A percentile compares a stretch with the other conserved stretches of the same genome.
Conservation (phyloP, 768 basidiomycete genomes). For the Lactarius deliciosus region DNA sequence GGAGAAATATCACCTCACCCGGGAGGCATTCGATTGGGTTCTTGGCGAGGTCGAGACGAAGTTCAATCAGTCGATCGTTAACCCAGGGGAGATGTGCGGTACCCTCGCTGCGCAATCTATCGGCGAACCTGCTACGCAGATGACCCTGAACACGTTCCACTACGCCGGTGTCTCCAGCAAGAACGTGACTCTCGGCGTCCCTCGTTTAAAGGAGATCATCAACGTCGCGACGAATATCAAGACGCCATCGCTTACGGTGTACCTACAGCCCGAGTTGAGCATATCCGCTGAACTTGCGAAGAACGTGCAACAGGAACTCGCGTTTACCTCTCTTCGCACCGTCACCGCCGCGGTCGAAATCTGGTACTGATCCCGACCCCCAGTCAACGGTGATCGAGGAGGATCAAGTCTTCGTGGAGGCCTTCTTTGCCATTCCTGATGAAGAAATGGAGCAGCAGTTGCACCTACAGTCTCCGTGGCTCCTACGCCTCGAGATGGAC, state of each 20-base stretch:
- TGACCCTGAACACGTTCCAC: conserved; percentile 99
- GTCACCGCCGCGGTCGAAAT: conserved; percentile 96
- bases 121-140: conserved; percentile 98
- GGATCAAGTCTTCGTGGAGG: conserved; percentile 92
- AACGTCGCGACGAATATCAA: conserved; percentile 99
- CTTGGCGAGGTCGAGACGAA: conserved; percentile 91
- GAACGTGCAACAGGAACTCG: conserved; percentile 88
- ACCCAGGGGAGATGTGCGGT: conserved; percentile 99
- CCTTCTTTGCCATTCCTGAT: conserved; percentile 99
- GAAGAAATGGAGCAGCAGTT: conserved; percentile 91
- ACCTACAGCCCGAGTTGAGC: conserved; percentile 72
- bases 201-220: conserved; percentile 98
- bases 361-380: conserved; percentile 95
- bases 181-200: conserved; percentile 99
- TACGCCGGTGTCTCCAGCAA: conserved; percentile 99
- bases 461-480: conserved; percentile 93
- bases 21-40: conserved; percentile 98
- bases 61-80: conserved; percentile 89
- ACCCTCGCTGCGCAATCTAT: conserved; percentile 98
- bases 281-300: conserved; percentile 66
- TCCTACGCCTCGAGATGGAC: conserved; percentile 94
- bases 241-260: conserved; percentile 94
- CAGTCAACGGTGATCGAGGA: conserved; percentile 94
- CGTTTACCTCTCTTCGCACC: conserved; percentile 90
- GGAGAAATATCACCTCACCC: conserved; percentile 83